Percentiles rank a stretch among this genome's conserved stretches.
phyloP scores from a whole-genome alignment of 352 stramenopile genomes.

The Phytophthora ramorum region DNA sequence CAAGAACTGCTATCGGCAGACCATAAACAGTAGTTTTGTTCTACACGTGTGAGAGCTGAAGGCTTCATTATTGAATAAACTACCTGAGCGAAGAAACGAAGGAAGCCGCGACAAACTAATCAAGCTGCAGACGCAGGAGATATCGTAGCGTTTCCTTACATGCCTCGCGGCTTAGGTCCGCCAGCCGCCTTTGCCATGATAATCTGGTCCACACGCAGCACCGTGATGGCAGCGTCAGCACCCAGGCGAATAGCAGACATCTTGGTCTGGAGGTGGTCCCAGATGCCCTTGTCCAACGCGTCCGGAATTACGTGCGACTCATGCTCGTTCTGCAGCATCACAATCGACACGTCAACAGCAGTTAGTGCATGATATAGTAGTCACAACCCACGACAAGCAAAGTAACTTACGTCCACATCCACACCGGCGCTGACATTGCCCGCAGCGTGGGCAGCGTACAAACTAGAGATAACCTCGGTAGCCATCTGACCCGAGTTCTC shows the following conservation, averaged over 20 bases:
- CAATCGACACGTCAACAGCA: slow-evolving; percentile 26
- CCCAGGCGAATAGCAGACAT: slow-evolving; percentile 96
- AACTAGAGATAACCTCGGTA: slow-evolving; percentile 92
- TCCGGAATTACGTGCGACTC: slow-evolving; percentile 86
- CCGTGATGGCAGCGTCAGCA: slow-evolving; percentile 97
- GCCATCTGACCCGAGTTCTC: slow-evolving; percentile 98
- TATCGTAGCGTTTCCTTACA: slow-evolving; percentile 51
- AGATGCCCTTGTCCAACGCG: slow-evolving; percentile 78
- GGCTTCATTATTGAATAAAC: slow-evolving; percentile 71
- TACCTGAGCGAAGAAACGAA: slow-evolving; percentile 55
- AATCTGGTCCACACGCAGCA: slow-evolving; percentile 99
- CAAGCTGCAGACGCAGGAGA: slow-evolving; percentile 37
- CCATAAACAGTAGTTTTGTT: slow-evolving; percentile 1
- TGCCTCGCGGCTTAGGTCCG: slow-evolving; percentile 92
- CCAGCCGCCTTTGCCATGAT: slow-evolving; percentile 99
- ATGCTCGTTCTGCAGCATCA: slow-evolving; percentile 59
- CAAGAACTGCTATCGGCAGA: neutral
- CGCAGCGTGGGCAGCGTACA: slow-evolving; percentile 95
- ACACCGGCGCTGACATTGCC: slow-evolving; percentile 93
- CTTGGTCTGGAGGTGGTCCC: slow-evolving; percentile 98
- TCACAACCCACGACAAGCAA: neutral
- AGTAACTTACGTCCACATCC: slow-evolving; percentile 90
- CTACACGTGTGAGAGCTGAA: slow-evolving; percentile 28
- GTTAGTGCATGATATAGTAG: slow-evolving; percentile 11
- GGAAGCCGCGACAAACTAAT: slow-evolving; percentile 29